Evolutionary conservation across 306 rosid genomes (phyloP).

Genomic region (Glycyrrhiza uralensis): DNA sequence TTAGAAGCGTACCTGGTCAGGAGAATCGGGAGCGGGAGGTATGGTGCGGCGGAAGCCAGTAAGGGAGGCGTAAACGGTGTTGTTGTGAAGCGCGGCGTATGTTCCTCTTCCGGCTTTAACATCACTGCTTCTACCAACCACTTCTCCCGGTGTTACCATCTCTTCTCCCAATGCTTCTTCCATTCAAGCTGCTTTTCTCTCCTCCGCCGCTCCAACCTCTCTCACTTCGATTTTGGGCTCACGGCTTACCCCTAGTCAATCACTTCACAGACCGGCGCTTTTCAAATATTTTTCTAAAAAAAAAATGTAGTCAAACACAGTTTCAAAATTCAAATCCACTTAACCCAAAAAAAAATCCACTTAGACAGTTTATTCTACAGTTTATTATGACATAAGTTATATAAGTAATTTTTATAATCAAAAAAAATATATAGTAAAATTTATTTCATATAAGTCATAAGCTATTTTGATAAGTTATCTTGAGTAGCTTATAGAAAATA

Average conservation of each 20-base stretch:
- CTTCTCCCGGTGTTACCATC: slow-evolving; percentile 82
- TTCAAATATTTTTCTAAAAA: background rate
- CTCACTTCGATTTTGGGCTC: background rate
- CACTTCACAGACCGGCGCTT: background rate
- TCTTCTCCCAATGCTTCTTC: slow-evolving; percentile 35
- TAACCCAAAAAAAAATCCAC: too few species aligned
- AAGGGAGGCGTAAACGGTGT: slow-evolving; percentile 74
- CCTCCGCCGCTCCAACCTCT: background rate
- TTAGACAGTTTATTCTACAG: too few species aligned
- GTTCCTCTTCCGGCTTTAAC: slow-evolving; percentile 74
- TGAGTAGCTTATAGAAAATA: too few species aligned
- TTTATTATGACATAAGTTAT: too few species aligned
- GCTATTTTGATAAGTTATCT: too few species aligned
- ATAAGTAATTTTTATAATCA: too few species aligned
- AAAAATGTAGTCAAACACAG: too few species aligned
- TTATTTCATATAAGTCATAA: too few species aligned
- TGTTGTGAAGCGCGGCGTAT: slow-evolving; percentile 55
- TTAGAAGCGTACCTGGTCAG: slow-evolving; percentile 48
- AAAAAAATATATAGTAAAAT: too few species aligned
- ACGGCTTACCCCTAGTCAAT: background rate
- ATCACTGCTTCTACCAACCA: slow-evolving; percentile 54
- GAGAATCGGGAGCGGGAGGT: slow-evolving; percentile 53
- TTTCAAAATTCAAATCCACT: too few species aligned
- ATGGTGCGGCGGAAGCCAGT: slow-evolving; percentile 65
- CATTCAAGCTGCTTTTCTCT: slow-evolving; percentile 25